These are phyloP conservation scores for Delonix regia DNA, from an alignment of 306 rosid species.

Conservation along the genomic window DNA sequence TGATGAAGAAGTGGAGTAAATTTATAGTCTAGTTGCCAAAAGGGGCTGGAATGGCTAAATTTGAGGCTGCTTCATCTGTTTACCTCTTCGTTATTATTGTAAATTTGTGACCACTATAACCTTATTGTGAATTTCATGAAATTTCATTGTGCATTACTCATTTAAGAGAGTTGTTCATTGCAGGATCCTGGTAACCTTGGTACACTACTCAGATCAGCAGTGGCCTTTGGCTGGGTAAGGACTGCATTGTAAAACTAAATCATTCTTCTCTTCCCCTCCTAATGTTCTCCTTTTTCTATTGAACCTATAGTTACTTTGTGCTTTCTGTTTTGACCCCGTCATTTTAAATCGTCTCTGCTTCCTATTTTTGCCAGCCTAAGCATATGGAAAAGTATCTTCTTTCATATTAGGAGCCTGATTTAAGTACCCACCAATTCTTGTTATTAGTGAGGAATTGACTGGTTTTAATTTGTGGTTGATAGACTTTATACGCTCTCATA, in stretches of 20 bases:
- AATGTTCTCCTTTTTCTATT: slow-evolving; percentile 15
- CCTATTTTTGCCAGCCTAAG: neutral
- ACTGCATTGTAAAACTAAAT: slow-evolving; percentile 19
- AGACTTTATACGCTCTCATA: slow-evolving; percentile 18
- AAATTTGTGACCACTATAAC: slow-evolving; percentile 4
- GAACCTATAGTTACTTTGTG: neutral
- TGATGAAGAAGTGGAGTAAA: neutral
- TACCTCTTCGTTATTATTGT: slow-evolving; percentile 1
- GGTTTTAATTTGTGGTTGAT: slow-evolving; percentile 17
- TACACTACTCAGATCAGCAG: slow-evolving; percentile 82
- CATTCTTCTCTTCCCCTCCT: slow-evolving; percentile 24
- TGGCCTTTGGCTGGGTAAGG: slow-evolving; percentile 92
- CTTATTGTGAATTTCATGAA: slow-evolving; percentile 34
- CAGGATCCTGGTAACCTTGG: slow-evolving; percentile 98
- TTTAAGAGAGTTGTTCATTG: slow-evolving; percentile 41
- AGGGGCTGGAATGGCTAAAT: neutral
- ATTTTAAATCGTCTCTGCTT: slow-evolving; percentile 10
- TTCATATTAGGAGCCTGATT: neutral
- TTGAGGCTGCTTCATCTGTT: slow-evolving; percentile 4
- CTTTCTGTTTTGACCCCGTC: slow-evolving; percentile 20
- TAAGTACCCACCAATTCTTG: neutral
- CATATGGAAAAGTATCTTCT: slow-evolving; percentile 5
- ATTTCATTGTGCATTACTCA: slow-evolving; percentile 33
- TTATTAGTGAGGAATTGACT: slow-evolving; percentile 16
- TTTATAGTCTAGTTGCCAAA: neutral